Evolutionary conservation across 371 early-diverging fungal species (phyloP), one percentile per base, ranked within the genome.

Genomic region (Lichtheimia corymbifera): DNA sequence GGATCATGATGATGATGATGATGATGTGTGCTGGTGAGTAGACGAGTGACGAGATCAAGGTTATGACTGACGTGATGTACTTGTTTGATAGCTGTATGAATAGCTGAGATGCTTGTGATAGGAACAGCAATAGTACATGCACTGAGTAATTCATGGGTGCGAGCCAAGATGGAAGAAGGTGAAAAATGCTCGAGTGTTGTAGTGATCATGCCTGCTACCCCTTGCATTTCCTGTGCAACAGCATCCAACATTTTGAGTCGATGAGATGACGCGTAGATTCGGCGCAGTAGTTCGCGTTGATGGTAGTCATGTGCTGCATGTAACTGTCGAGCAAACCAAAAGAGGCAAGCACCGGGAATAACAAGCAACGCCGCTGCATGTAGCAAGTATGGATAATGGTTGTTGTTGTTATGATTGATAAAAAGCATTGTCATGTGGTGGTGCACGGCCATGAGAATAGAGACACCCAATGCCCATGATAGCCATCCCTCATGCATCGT

Each of bases 71-170:
- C 22, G 14, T 47, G 47, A 9, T 47, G n/a, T 0, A 47, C 47
- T 22, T 47, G 47, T 22, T 47, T 47, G 47, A 47, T 47, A 15
- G 47, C 47, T 7, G 47, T 47, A 22, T 47, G 47, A 18, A 79
- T 74, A 4, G 81, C 79, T 0, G 72, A 66, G 0, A 77, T 72
- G 43, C 77, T 79, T 2, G 79, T 62, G 18, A 78, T 77, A 0
- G 83, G 83, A 4, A 80, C 70, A 5, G 80, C 70, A 11, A 83
- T 77, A 0, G 77, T 76, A 54, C 83, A 83, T 20, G 83, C 74
- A 13, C 80, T 72, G 18, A 83, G 51, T 11, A 74, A 50, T 59
- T 80, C 83, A 47, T 78, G 75, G 1, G 72, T 64, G 30, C 73
- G 63, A 3, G 71, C 44, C 11, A 74, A 55, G 22, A 80, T 66